A percentile compares a stretch with the other conserved stretches of the same genome.
Evolutionary conservation across 768 basidiomycete genomes (phyloP).

Genomic region (Suillus lakei): DNA sequence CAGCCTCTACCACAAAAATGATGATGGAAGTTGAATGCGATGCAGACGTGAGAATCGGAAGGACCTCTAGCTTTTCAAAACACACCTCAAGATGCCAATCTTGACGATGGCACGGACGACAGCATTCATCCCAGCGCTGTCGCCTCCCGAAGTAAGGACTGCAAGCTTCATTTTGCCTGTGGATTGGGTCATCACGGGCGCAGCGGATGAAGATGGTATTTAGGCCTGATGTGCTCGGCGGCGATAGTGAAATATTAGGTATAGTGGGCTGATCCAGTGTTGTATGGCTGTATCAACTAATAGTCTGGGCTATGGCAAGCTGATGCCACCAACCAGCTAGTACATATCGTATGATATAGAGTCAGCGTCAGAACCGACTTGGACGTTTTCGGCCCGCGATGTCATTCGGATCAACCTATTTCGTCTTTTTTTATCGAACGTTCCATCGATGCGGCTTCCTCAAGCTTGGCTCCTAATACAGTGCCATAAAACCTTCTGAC

Average conservation of each 20-base stretch:
- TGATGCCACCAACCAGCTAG: neutral
- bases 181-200: constrained; percentile 3
- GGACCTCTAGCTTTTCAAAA: constrained; percentile 13
- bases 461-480: neutral
- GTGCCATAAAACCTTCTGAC: neutral
- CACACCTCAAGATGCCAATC: constrained; percentile 87
- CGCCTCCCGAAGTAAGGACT: constrained; percentile 94
- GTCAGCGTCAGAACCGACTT: neutral
- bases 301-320: neutral
- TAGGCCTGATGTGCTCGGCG: constrained; percentile 1
- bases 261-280: constrained; percentile 5
- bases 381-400: neutral
- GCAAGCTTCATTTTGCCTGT: constrained; percentile 77
- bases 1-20: constrained; percentile 70
- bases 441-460: neutral
- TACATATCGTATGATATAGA: constrained; percentile 3
- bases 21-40: constrained; percentile 10
- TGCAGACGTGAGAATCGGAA: constrained; percentile 3
- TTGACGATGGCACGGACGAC: constrained; percentile 94
- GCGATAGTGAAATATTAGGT: constrained; percentile 9
- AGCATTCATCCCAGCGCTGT: constrained; percentile 98
- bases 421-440: neutral
- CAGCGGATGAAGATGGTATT: neutral
- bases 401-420: neutral
- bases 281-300: neutral